Evolutionary conservation across 2,329 filamentous ascomycete genomes (phyloP), one percentile per base, ranked within the genome.

Genomic region (Leptographium radiaticola): DNA sequence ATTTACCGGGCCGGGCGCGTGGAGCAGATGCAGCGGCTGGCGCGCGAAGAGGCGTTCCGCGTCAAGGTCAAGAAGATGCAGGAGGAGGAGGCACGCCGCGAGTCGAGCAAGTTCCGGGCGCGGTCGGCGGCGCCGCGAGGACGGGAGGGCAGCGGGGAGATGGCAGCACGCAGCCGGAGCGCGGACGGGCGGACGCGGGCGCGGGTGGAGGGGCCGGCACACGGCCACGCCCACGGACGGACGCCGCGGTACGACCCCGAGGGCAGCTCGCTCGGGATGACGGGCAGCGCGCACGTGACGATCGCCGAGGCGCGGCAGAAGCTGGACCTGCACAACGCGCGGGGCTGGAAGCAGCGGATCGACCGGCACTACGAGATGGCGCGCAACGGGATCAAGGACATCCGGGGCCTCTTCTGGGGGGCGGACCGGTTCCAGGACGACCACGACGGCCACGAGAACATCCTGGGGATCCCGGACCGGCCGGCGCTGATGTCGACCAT

Each of bases 281-380:
- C 83, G 55, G 84, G 83, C 9, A 77, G 75, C 33, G 80, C 86
- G 16, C 85, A 84, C 55, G 76, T 95, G 11, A 80, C 87, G 0
- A 80, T 88, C 43, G 77, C 84, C 13, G 85, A 93, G 59, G 93
- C 93, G 7, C 80, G 83, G 62, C 75, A 83, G 51, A 85, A 79
- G 61, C 74, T 98, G 13, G 77, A 93, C 62, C 73, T 81, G 53
- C 82, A 94, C 63, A 95, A 97, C 67, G 80, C 91, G 2, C 83
- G 89, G 62, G 90, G 87, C 54, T 98, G 93, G 93, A 95, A 89
- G 67, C 83, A 80, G 63, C 84, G 91, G 16, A 96, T 98, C 57
- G 89, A 95, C 63, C 77, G 81, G 51, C 82, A 84, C 31, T 82
- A 87, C 62, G 70, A 74, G 20, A 79, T 82, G 58, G 84, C 90